Evolutionary conservation across 73 alveolate genomes (phyloP).

Genomic region (Paramecium tetraurelia): DNA sequence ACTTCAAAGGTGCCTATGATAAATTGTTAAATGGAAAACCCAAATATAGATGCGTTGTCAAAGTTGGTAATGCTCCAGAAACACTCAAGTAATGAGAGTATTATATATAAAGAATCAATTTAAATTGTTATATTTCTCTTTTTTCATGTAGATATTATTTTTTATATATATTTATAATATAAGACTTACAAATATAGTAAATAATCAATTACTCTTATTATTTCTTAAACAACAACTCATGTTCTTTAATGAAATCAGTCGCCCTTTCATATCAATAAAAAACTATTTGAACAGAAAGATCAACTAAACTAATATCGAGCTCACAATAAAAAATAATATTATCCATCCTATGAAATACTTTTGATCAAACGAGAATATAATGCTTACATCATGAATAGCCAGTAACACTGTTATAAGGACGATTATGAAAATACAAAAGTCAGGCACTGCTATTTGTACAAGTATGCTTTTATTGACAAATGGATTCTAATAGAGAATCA

Average conservation of each 20-base stretch:
- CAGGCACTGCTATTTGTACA: background rate
- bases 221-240: too few relatives aligned
- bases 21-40: conserved; percentile 13
- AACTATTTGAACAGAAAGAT: background rate
- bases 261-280: background rate
- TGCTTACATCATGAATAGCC: background rate
- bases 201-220: background rate
- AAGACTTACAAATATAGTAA: too few relatives aligned
- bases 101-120: background rate
- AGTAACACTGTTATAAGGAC: background rate
- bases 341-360: background rate
- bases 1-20: conserved; percentile 34
- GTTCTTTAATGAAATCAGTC: background rate
- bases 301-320: background rate
- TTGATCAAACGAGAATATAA: background rate
- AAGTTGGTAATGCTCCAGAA: conserved; percentile 31
- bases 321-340: background rate
- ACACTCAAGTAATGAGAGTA: conserved; percentile 13
- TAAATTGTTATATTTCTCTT: background rate
- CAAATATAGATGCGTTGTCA: conserved; percentile 34
- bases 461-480: background rate
- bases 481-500: background rate
- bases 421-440: background rate
- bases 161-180: too few relatives aligned
- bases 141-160: background rate